phyloP scores from a whole-genome alignment of 202 grass and related monocot genomes.

The Schoenoplectus triqueter region DNA sequence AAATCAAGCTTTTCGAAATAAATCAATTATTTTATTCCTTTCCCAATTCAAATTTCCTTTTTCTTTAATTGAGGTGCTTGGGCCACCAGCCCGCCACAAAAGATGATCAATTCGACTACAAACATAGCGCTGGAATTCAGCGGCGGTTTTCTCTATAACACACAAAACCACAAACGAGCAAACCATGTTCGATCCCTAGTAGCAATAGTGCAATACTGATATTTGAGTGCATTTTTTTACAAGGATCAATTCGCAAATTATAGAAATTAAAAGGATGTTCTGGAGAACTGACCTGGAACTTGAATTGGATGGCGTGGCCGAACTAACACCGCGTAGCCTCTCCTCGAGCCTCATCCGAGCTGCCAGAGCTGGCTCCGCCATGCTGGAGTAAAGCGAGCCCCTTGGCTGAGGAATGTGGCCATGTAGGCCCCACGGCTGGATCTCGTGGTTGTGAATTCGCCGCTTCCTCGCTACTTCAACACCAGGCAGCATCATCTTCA shows the following conservation, averaged over 20 bases:
- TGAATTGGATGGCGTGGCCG: constrained; percentile 36
- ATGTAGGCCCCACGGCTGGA: not conserved
- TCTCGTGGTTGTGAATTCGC: constrained; percentile 63
- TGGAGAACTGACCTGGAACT: constrained; percentile 10
- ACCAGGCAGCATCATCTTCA: constrained; percentile 63
- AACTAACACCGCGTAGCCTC: constrained; percentile 56
- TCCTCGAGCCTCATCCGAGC: constrained; percentile 74
- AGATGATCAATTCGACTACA: not conserved
- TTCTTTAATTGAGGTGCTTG: not conserved
- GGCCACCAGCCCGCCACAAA: not conserved
- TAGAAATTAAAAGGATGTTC: not conserved
- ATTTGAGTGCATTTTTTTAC: not conserved
- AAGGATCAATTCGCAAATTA: not conserved
- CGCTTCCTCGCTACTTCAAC: constrained; percentile 80
- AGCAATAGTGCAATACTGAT: not conserved
- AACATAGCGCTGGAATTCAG: not conserved
- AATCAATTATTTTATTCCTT: not conserved
- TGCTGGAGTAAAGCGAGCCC: not conserved
- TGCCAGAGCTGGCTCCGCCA: constrained; percentile 55
- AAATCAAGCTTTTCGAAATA: not conserved
- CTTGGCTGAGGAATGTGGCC: not conserved
- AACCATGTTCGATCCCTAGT: not conserved
- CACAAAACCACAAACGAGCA: not conserved
- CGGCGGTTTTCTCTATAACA: not conserved
- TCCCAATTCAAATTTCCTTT: not conserved